Evolutionary conservation across 176 grass and related monocot species (phyloP).

Genomic region (Oryza coarctata): DNA sequence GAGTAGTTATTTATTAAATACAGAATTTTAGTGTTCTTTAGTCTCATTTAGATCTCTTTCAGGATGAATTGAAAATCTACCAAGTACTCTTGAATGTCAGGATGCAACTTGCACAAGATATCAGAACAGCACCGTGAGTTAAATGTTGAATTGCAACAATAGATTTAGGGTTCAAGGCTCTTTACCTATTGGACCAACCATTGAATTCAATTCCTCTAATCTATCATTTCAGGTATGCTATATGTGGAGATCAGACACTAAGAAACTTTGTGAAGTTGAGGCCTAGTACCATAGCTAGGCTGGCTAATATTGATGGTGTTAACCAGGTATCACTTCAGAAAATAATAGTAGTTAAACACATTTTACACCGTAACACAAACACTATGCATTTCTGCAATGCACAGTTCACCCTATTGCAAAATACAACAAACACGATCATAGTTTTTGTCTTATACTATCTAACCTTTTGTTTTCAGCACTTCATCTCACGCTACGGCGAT

Average conservation of each 20-base stretch:
- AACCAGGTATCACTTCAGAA: slow-evolving; percentile 67
- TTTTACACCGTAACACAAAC: not conserved
- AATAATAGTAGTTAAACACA: slow-evolving; percentile 8
- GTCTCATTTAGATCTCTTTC: slow-evolving; percentile 37
- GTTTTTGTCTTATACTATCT: slow-evolving; percentile 25
- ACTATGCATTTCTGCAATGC: not conserved
- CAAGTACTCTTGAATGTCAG: slow-evolving; percentile 69
- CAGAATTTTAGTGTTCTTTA: not conserved
- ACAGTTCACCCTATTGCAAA: not conserved
- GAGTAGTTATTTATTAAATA: slow-evolving; percentile 25
- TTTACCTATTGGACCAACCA: slow-evolving; percentile 9
- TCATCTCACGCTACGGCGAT: slow-evolving; percentile 60
- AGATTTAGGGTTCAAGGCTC: slow-evolving; percentile 7
- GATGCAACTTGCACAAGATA: slow-evolving; percentile 71
- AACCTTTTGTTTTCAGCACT: slow-evolving; percentile 57
- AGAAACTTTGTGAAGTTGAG: slow-evolving; percentile 82
- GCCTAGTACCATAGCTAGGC: slow-evolving; percentile 71
- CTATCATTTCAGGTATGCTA: slow-evolving; percentile 68
- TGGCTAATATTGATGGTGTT: slow-evolving; percentile 90
- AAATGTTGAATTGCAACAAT: slow-evolving; percentile 13
- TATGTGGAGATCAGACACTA: slow-evolving; percentile 94
- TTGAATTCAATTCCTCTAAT: slow-evolving; percentile 25
- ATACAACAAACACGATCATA: not conserved
- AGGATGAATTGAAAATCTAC: slow-evolving; percentile 79
- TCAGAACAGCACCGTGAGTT: slow-evolving; percentile 89